These are phyloP conservation scores for Cardamine chenopodiifolia DNA, from an alignment of 345 rosid genomes.

Conservation along the genomic window DNA sequence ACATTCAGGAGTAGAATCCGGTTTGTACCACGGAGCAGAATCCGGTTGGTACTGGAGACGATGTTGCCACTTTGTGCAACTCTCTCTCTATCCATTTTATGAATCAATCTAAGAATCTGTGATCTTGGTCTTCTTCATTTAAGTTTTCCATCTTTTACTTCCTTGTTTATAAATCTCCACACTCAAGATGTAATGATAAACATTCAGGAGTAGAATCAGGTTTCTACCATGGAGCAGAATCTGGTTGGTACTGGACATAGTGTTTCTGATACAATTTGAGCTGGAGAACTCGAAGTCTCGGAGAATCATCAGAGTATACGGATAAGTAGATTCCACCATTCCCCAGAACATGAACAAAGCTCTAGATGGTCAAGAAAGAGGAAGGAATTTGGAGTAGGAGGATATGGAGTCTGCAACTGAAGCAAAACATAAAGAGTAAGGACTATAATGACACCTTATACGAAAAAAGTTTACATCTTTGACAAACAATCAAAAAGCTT, in stretches of 20 bases:
- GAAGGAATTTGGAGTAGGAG: slow-evolving; percentile 6
- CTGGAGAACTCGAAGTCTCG: slow-evolving; percentile 24
- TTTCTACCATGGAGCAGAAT: not conserved
- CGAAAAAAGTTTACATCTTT: not conserved
- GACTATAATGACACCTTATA: not conserved
- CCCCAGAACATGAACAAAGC: slow-evolving; percentile 20
- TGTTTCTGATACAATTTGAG: slow-evolving; percentile 12
- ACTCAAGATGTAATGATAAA: slow-evolving; percentile 26
- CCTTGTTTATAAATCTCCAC: no score
- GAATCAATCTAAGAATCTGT: no score
- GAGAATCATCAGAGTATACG: slow-evolving; percentile 2
- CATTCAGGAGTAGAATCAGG: not conserved
- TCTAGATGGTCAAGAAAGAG: slow-evolving; percentile 17
- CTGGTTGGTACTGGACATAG: not conserved
- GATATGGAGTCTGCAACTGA: slow-evolving; percentile 12
- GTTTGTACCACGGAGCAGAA: not conserved
- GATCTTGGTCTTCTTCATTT: no score
- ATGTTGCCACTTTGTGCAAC: no score
- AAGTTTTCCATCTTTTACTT: no score
- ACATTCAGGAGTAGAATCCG: not conserved
- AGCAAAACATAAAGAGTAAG: slow-evolving; percentile 11
- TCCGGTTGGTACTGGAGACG: not conserved
- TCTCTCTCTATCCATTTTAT: no score
- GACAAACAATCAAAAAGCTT: not conserved
- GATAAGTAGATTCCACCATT: slow-evolving; percentile 6